These are phyloP conservation scores for Melanogaster broomeanus DNA, from an alignment of 768 basidiomycete genomes.

Conservation along the genomic window DNA sequence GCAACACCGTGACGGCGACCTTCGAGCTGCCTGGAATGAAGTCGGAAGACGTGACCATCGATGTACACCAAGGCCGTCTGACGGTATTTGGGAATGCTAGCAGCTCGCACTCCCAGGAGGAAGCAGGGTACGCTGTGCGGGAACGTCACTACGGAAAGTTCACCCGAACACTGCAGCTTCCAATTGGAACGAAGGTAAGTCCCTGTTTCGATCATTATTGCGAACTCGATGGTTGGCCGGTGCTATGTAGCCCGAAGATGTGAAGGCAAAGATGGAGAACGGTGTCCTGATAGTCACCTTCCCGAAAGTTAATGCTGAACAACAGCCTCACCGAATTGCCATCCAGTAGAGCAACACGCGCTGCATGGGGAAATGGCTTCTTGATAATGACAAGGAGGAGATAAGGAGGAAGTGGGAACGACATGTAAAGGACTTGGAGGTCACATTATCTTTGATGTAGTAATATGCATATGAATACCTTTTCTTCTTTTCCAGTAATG, in stretches of 20 bases:
- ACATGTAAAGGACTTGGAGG: too few species aligned
- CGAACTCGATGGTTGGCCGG: neutral
- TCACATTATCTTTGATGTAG: too few species aligned
- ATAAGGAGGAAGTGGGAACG: too few species aligned
- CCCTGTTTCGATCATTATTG: neutral
- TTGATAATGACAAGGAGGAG: too few species aligned
- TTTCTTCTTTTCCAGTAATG: too few species aligned
- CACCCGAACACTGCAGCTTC: constrained; percentile 46
- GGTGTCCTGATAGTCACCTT: constrained; percentile 50
- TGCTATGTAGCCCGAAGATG: constrained; percentile 39
- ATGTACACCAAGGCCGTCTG: constrained; percentile 47
- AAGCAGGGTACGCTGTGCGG: constrained; percentile 40
- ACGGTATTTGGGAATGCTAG: constrained; percentile 48
- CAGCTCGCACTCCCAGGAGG: constrained; percentile 31
- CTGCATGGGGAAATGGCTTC: too few species aligned
- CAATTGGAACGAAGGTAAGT: constrained; percentile 47
- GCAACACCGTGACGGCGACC: constrained; percentile 47
- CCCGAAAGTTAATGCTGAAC: constrained; percentile 43
- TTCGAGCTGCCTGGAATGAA: constrained; percentile 59
- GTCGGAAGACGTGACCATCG: constrained; percentile 48
- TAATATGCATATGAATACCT: too few species aligned
- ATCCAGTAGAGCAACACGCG: neutral
- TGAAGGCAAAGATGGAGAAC: constrained; percentile 49
- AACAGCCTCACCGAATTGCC: constrained; percentile 41
- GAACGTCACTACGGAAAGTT: constrained; percentile 50